A percentile compares a stretch with the other conserved stretches of the same genome.
phyloP scores from a whole-genome alignment of 352 stramenopile species.

The Globisporangium okanoganense region DNA sequence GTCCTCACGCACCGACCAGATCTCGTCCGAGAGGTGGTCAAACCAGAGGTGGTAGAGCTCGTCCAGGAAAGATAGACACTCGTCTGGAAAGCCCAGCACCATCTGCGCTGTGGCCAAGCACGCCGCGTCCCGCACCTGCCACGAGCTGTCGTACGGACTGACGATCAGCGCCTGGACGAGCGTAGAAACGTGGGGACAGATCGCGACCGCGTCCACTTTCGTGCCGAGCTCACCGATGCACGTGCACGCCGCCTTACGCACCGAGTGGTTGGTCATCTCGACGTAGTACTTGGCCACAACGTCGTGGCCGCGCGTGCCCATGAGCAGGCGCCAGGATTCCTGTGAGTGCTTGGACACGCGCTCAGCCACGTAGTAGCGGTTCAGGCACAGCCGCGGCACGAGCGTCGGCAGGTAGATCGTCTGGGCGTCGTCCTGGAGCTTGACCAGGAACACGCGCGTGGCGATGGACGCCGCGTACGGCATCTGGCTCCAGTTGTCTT shows the following conservation, averaged over 20 bases:
- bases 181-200: slow-evolving; percentile 61
- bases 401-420: slow-evolving; percentile 73
- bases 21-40: slow-evolving; percentile 95
- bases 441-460: slow-evolving; percentile 82
- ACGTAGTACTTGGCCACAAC: slow-evolving; percentile 93
- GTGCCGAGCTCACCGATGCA: slow-evolving; percentile 93
- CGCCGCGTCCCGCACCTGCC: slow-evolving; percentile 94
- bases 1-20: slow-evolving; percentile 97
- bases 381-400: slow-evolving; percentile 95
- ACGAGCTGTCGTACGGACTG: slow-evolving; percentile 96
- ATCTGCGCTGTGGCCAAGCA: slow-evolving; percentile 88
- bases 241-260: slow-evolving; percentile 94
- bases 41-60: slow-evolving; percentile 90
- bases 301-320: slow-evolving; percentile 73
- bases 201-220: slow-evolving; percentile 75
- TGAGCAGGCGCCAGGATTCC: slow-evolving; percentile 93
- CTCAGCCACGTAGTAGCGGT: slow-evolving; percentile 96
- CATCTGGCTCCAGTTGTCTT: slow-evolving; percentile 98
- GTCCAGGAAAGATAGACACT: slow-evolving; percentile 85
- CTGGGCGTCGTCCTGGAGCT: slow-evolving; percentile 55
- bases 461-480: slow-evolving; percentile 93
- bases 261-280: slow-evolving; percentile 94
- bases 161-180: slow-evolving; percentile 89
- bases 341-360: slow-evolving; percentile 96
- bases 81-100: slow-evolving; percentile 76